Evolutionary conservation across 495 filamentous ascomycete genomes (phyloP), one percentile per base, ranked within the genome.

Genomic region (Penicillium samsonianum): DNA sequence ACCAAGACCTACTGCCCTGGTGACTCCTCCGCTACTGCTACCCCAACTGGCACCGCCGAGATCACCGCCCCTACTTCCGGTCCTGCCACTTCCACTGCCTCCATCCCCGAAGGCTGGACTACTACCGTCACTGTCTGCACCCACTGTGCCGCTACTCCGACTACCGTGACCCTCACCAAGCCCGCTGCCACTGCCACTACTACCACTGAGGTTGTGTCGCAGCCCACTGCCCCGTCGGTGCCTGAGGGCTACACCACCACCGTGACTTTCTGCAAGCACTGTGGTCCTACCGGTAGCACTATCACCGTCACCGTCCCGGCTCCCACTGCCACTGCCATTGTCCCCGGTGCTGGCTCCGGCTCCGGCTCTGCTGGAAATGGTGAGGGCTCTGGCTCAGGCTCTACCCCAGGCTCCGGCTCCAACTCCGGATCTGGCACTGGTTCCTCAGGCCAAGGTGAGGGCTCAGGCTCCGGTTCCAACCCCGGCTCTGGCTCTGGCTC

Each of bases 121-220:
- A 76, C 74, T 11, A 80, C 75, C n/a, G 76, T 75, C 9, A 75
- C 71, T n/a, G 73, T 76, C 42, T 81, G 78, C 73, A 75, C 69
- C 8, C 64, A 71, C 9, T 81, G 78, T 58, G 75, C 67, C 30
- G 64, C 73, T 22, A 73, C 70, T 11, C 70, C 74, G 0, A 71
- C 70, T 1, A 70, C 74, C 5, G 71, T 77, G 44, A 80, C 76
- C n/a, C 64, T 79, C 42, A 81, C 77, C 37, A 48, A 72, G 42
- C 77, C 77, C 26, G 51, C 46, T 37, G 30, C 58, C 14, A 58
- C 46, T 37, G 30, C 58, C 14, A 58, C 54, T 17, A 40, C 61
- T 12, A 25, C 62, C 4, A 51, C 53, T 10, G 41, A 58, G 37
- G 40, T 52, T 14, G 46, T 58, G 12, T 38, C 62, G 14, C 42